Evolutionary conservation across 352 stramenopile species (phyloP), one percentile per base, ranked within the genome.

Genomic region (Phytophthora kernoviae): DNA sequence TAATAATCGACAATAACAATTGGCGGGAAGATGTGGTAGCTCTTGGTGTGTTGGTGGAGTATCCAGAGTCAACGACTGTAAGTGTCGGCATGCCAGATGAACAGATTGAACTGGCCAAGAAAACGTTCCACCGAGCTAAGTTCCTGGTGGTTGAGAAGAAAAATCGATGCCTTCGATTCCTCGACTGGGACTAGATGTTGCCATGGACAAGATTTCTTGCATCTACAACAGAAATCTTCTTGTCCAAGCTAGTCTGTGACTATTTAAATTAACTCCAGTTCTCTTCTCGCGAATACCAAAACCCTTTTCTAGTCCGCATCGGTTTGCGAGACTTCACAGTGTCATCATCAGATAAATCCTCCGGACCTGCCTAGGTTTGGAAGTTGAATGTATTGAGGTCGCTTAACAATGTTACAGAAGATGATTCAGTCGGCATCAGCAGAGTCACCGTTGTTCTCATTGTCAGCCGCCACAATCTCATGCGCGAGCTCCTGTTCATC

Each of bases 401-500:
- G n/a, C n/a, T n/a, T n/a, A 30, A 30, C 24, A 7, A 3, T 6
- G 24, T 30, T 30, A 6, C 24, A 3, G 6, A 30, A 3, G 24
- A 30, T 17, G 17, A 22, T 7, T 50, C 4, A 58, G 12, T 26
- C 27, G 2, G 61, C 51, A 15, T 69, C 49, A 9, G 55, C 48
- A 43, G 48, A 27, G 1, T 69, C 43, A 9, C 60, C 48, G 14
- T 62, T 53, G 15, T 60, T 58, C 0, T 63, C 48, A 2, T 75
- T 61, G 10, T 65, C 77, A 0, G 59, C 71, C 0, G 69, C 79
- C 12, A 90, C 63, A 33, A 92, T 68, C 24, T 84, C 79, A 1
- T 45, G 45, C 1, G 77, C 80, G 9, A 91, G 58, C 6, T 88
- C 79, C 43, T 91, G 73, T 48, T 93, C 84, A 20, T 87, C 81